These are phyloP conservation scores for Globisporangium recalcitrans DNA, from an alignment of 352 stramenopile genomes.

Conservation along the genomic window DNA sequence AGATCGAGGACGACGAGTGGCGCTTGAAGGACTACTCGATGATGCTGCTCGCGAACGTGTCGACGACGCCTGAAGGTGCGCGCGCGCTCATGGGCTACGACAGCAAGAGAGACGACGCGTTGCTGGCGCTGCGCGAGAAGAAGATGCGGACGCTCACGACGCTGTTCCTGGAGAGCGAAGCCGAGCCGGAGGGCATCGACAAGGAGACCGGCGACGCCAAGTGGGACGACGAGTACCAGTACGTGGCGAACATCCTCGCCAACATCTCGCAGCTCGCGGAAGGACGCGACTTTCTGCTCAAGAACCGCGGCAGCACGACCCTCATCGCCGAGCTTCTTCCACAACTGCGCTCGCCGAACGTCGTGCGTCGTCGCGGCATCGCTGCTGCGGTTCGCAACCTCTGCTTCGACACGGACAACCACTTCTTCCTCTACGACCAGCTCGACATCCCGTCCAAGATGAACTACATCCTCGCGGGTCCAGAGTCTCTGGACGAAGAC, in stretches of 20 bases:
- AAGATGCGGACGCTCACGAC: constrained; percentile 78
- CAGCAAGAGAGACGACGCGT: constrained; percentile 33
- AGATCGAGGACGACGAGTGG: constrained; percentile 80
- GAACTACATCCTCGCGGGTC: constrained; percentile 65
- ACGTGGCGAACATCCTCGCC: constrained; percentile 78
- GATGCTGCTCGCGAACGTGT: constrained; percentile 86
- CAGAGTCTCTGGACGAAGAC: constrained; percentile 68
- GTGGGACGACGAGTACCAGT: constrained; percentile 88
- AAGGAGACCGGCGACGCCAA: constrained; percentile 62
- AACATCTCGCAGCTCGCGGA: constrained; percentile 84
- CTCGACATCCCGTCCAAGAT: constrained; percentile 79
- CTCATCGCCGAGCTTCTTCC: constrained; percentile 60
- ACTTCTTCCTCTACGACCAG: constrained; percentile 86
- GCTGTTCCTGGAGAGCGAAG: constrained; percentile 63
- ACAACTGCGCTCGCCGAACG: constrained; percentile 78
- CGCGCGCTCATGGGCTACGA: constrained; percentile 65
- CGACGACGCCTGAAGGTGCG: constrained; percentile 59
- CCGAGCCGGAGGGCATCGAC: constrained; percentile 74
- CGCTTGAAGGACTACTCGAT: constrained; percentile 80
- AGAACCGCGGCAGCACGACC: constrained; percentile 60
- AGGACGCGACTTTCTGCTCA: constrained; percentile 71
- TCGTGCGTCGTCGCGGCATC: constrained; percentile 71
- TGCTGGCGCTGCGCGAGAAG: constrained; percentile 60
- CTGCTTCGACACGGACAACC: constrained; percentile 85
- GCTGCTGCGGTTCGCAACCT: constrained; percentile 70